phyloP scores from a whole-genome alignment of 176 grass and related monocot species.

The Elymus sibiricus region DNA sequence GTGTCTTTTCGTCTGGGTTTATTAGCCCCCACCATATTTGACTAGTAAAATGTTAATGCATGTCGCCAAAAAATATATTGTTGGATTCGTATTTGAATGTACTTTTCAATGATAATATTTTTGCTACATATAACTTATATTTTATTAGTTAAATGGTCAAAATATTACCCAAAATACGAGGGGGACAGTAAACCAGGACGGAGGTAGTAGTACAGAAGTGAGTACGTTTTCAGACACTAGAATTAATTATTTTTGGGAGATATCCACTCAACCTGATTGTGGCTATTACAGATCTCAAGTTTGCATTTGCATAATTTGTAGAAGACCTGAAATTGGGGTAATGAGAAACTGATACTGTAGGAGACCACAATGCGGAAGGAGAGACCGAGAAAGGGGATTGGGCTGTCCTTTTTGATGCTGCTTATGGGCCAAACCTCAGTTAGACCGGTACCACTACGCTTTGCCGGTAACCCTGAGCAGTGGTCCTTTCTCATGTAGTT shows the following conservation, averaged over 20 bases:
- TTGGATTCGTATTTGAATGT: too few species aligned
- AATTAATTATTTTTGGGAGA: not conserved
- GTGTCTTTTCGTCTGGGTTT: not conserved
- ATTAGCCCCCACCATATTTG: too few species aligned
- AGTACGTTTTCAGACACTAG: not conserved
- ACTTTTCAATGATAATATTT: too few species aligned
- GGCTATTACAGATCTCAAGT: not conserved
- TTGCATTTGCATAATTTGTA: not conserved
- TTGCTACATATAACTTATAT: too few species aligned
- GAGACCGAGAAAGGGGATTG: not conserved
- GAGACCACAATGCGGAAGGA: too few species aligned
- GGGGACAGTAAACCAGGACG: too few species aligned
- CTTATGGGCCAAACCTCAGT: constrained; percentile 4
- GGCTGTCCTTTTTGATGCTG: not conserved
- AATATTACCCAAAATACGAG: too few species aligned
- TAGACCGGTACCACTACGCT: not conserved
- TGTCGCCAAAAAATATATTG: too few species aligned
- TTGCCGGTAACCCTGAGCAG: not conserved
- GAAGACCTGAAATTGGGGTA: not conserved
- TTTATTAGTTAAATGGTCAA: too few species aligned
- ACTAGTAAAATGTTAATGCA: too few species aligned
- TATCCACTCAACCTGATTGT: not conserved
- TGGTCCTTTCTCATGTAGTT: not conserved
- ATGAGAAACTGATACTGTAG: not conserved
- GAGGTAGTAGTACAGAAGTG: not conserved